phyloP scores from a whole-genome alignment of 139 green algal genomes.

The Closterium sp. region DNA sequence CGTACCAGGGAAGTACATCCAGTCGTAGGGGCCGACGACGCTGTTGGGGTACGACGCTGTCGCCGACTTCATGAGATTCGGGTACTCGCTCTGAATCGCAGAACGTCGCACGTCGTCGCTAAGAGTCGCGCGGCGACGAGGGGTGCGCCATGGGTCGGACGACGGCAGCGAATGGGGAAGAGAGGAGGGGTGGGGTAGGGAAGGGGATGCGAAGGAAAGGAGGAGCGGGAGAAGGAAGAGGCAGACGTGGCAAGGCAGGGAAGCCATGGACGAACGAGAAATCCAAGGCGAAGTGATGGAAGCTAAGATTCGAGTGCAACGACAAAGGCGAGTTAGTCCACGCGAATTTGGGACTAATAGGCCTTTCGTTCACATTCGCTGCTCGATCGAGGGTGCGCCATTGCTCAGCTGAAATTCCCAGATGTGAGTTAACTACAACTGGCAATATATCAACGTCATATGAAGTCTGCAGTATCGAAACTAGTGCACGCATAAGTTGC shows the following conservation, averaged over 20 bases:
- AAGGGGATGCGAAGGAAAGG: background rate
- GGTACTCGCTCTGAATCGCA: background rate
- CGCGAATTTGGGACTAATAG: background rate
- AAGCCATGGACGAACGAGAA: background rate
- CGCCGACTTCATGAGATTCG: background rate
- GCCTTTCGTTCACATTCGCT: background rate
- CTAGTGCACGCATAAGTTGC: too few species aligned
- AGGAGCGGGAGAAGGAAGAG: background rate
- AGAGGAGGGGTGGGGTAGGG: background rate
- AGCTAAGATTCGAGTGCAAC: background rate
- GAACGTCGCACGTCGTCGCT: background rate
- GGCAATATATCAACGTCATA: too few species aligned
- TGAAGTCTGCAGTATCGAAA: too few species aligned
- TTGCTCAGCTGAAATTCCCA: too few species aligned
- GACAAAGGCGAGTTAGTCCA: background rate
- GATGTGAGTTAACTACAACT: too few species aligned
- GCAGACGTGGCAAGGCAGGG: background rate
- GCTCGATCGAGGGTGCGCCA: background rate
- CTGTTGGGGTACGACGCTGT: background rate
- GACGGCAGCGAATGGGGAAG: background rate
- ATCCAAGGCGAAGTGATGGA: background rate
- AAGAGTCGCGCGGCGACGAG: background rate
- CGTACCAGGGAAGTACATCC: constrained; percentile 5
- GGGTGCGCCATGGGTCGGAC: background rate
- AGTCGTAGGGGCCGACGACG: constrained; percentile 12